phyloP scores from a whole-genome alignment of 179 eudicot species.

The Heliamphora pulchella region DNA sequence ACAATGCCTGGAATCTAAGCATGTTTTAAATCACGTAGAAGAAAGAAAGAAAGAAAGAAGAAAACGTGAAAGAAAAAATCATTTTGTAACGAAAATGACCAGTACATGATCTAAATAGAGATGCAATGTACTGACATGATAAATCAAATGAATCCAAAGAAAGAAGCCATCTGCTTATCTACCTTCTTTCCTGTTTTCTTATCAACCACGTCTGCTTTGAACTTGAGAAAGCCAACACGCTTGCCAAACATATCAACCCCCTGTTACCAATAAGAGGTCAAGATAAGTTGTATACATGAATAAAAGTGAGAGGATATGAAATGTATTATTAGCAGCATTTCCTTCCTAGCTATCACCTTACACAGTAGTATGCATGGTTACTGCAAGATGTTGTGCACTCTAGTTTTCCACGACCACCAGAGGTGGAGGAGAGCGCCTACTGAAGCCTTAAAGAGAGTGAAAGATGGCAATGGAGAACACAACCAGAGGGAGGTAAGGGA shows the following conservation, averaged over 20 bases:
- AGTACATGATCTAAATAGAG: neutral
- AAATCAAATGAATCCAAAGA: conserved; percentile 11
- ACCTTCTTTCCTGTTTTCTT: conserved; percentile 79
- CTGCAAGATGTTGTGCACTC: neutral
- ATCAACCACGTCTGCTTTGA: conserved; percentile 79
- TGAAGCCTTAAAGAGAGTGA: neutral
- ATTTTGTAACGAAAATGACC: neutral
- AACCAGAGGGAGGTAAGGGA: too few relatives aligned
- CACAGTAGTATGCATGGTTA: neutral
- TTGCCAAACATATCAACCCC: conserved; percentile 90
- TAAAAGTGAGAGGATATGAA: neutral
- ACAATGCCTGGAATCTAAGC: conserved; percentile 93
- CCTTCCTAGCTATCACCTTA: neutral
- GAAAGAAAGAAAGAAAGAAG: neutral
- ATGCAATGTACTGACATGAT: neutral
- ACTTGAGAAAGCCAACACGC: conserved; percentile 90
- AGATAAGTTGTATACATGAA: neutral
- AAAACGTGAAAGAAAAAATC: neutral
- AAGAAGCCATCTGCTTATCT: conserved; percentile 11
- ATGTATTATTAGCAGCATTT: neutral
- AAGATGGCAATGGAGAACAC: too few relatives aligned
- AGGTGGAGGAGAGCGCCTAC: neutral
- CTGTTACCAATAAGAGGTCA: conserved; percentile 35
- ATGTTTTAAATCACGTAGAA: conserved; percentile 1
- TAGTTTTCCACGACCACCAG: neutral